Evolutionary conservation across 2,329 filamentous ascomycete species (phyloP), one percentile per base, ranked within the genome.

Genomic region (Chaetomium strumarium): DNA sequence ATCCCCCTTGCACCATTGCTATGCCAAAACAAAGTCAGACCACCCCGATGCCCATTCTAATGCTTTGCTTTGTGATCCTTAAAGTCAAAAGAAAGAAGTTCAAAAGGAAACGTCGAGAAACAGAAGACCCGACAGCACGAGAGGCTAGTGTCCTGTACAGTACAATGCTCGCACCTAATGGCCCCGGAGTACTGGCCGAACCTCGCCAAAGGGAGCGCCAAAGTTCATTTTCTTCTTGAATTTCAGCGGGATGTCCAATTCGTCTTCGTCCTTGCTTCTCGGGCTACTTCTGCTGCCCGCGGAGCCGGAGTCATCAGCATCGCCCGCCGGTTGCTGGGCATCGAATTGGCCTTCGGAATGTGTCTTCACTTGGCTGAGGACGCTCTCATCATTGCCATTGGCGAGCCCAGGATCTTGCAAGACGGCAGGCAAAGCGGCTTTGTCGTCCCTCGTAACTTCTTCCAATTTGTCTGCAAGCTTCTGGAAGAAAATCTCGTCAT

Each of bases 401-500:
- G 52, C 42, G 14, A 46, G 37, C n/a, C 53, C 56, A 31, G n/a
- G 12, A n/a, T 65, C 64, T 20, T 68, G 69, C 24, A 71, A 60
- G 3, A 70, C 69, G 3, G 74, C 72, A 1, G 78, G 78, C 0
- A 76, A 67, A 1, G 73, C 69, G 36, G 77, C 72, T 17, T 72
- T 37, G 33, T 51, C 67, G 13, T 70, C 72, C 48, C 69, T 72
- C 51, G 73, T 72, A 39, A 78, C 74, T 38, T 74, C 70, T 52
- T 77, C 71, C 2, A 82, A 70, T 62, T 76, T 80, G 60, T 77
- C 71, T 36, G 75, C 73, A 14, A 82, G 63, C 53, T 68, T 67
- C 41, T 68, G 68, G 46, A 78, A 74, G 56, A 82, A 82, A 19
- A 75, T 66, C 58, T 80, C 78, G 53, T 82, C 79, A 45, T 78